Evolutionary conservation across 768 basidiomycete species (phyloP), one percentile per base, ranked within the genome.

Genomic region (Leccinum uliginosum): DNA sequence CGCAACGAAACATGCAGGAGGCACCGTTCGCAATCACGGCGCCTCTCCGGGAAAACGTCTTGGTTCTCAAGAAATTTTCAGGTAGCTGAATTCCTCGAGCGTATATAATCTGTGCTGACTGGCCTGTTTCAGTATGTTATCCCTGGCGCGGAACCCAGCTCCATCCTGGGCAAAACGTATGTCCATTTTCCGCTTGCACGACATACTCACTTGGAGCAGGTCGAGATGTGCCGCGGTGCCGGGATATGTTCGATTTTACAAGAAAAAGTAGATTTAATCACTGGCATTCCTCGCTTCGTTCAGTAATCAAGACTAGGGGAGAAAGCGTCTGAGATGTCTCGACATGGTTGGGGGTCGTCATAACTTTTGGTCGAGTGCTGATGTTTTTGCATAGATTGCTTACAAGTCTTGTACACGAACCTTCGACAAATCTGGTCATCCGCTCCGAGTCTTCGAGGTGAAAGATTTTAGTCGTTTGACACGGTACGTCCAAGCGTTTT

Each of bases 1-100:
- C 12, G 94, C 97, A 34, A 98, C 97, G 56, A 99, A 99, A 74
- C 86, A 93, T 44, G 96, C 94, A 46, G 96, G 95, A 64, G 97
- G 97, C 40, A 91, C 89, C 8, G 89, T 94, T 3, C 86, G 89
- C 71, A 98, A 98, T 71, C 89, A 93, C 64, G 86, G 96, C 57
- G 89, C 91, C 58, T 94, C 93, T 1, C 87, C 93, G 11, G 97
- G 97, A 61, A 89, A 93, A 73, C 86, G 97, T 23, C 76, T 99
- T 29, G 97, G 97, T 63, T n/a, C 78, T 98, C 43, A 99, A 98
- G 77, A 94, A 93, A 73, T 98, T 93, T 73, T 94, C 93, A 61
- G 95, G 96, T 91, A 61, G 6, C 80, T 67, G 26, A 19, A 12
- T 23, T 6, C n/a, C 17, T 35, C 55, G n/a, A 34, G 34, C 53